Conservation (phyloP, 2,329 filamentous ascomycete genomes). For the Botrytis deweyae region DNA sequence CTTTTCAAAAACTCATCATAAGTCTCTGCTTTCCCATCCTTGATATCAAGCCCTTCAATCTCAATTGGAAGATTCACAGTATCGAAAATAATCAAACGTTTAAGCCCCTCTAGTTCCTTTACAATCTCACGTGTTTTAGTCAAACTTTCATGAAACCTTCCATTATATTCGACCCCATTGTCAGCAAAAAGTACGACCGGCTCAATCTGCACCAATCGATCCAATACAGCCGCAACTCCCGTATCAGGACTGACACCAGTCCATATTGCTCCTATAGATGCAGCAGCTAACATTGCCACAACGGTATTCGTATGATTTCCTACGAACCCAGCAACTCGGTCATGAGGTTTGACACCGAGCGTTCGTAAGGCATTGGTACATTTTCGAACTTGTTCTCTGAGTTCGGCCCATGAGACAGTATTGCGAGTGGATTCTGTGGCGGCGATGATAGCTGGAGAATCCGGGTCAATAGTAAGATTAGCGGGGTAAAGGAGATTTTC, state of each 20-base stretch:
- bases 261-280: conserved; percentile 85
- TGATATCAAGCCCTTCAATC: conserved; percentile 26
- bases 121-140: conserved; percentile 79
- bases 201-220: conserved; percentile 80
- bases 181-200: conserved; percentile 78
- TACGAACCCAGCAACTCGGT: conserved; percentile 71
- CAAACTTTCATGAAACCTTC: conserved; percentile 78
- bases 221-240: conserved; percentile 85
- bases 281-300: conserved; percentile 81
- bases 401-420: conserved; percentile 71
- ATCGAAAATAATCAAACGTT: conserved; percentile 72
- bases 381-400: conserved; percentile 73
- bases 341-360: conserved; percentile 56
- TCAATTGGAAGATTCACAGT: conserved; percentile 50
- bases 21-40: conserved; percentile 41
- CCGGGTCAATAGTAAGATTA: conserved; percentile 53
- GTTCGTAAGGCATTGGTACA: conserved; percentile 71
- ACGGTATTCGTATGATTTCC: conserved; percentile 88
- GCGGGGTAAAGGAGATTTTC: conserved; percentile 88
- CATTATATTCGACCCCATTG: conserved; percentile 87
- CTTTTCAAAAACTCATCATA: conserved; percentile 47
- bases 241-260: conserved; percentile 91
- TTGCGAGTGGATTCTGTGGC: conserved; percentile 67
- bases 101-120: conserved; percentile 58
- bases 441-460: conserved; percentile 71